Percentiles rank a stretch among this genome's conserved stretches.
Conservation (phyloP, 2,329 filamentous ascomycete species). For the Colletotrichum echinochloae region DNA sequence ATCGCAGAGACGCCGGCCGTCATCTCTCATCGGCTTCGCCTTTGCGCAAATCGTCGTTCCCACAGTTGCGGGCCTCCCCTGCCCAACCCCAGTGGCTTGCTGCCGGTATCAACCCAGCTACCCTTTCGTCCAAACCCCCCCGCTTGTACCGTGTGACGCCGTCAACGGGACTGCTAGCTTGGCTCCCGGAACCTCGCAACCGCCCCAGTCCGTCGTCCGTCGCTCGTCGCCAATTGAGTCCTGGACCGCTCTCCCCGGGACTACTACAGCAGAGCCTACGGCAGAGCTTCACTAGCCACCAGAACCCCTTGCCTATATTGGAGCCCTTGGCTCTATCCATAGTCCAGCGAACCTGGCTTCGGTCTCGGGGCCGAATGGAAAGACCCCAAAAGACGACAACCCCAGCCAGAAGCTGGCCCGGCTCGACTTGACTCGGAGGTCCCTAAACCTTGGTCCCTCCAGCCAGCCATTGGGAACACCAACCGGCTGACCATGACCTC, state of each 20-base stretch:
- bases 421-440: neutral
- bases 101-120: conserved; percentile 27
- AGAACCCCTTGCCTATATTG: neutral
- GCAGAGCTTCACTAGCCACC: conserved; percentile 10
- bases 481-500: conserved; percentile 18
- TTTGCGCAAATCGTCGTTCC: conserved; percentile 22
- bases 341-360: neutral
- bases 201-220: neutral
- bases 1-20: neutral
- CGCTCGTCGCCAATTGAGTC: neutral
- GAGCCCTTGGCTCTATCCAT: too few relatives aligned
- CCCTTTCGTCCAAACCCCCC: conserved; percentile 38
- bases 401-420: neutral
- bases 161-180: conserved; percentile 29
- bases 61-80: conserved; percentile 34
- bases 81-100: conserved; percentile 25
- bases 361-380: conserved; percentile 4
- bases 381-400: neutral
- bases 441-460: neutral
- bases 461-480: conserved; percentile 12
- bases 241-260: conserved; percentile 10
- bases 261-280: conserved; percentile 13
- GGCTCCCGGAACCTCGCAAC: conserved; percentile 30
- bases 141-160: conserved; percentile 32
- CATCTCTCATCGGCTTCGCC: neutral